These are phyloP conservation scores for Eucalyptus grandis DNA, from an alignment of 345 rosid genomes.

Conservation along the genomic window DNA sequence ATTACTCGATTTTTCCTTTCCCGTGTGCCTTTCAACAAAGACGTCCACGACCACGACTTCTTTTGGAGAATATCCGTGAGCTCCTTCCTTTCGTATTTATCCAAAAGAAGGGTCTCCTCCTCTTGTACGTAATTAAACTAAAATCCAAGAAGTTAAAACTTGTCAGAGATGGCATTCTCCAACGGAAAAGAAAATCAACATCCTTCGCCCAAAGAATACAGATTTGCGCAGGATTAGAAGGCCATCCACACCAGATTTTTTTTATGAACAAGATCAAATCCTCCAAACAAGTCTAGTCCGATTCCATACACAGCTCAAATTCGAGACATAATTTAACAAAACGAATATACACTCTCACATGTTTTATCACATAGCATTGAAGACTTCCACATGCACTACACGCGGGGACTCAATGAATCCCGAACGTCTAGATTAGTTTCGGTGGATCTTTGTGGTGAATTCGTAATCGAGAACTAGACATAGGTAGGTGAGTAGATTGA, in stretches of 20 bases:
- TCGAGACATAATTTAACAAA: fast-evolving
- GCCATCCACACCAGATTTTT: neutral
- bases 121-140: neutral
- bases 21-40: neutral
- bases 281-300: fast-evolving
- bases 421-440: neutral
- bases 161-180: neutral
- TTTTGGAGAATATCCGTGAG: neutral
- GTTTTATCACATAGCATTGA: neutral
- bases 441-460: neutral
- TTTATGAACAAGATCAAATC: neutral
- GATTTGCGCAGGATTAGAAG: neutral
- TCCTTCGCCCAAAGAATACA: neutral
- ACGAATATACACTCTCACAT: neutral
- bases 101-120: neutral
- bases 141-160: neutral
- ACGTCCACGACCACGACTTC: neutral
- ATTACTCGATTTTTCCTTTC: neutral
- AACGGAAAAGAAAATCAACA: neutral
- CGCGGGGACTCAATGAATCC: neutral
- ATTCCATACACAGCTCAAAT: neutral
- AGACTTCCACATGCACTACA: neutral
- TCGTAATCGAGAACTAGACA: neutral
- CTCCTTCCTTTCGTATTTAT: neutral
- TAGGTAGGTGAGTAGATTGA: neutral